Base-by-base conservation (phyloP, 208 protist genomes). In the Endotrypanum monterogeii region DNA sequence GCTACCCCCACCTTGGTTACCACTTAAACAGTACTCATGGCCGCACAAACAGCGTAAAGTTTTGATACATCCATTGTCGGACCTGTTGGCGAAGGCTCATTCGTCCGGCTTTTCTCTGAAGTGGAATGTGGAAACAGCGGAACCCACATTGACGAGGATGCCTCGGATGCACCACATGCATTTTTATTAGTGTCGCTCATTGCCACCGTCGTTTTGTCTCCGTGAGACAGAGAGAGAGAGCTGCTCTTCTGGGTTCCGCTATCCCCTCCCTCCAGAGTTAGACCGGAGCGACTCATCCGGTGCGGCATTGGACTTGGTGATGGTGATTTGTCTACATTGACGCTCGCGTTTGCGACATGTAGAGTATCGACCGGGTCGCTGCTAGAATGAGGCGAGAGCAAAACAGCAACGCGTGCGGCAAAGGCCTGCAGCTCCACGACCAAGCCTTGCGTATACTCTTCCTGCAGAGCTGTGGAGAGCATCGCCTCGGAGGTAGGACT, bases 21-120 rank as follows among this genome's bases (percentile, higher is more conserved):
- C 41, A 18, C 23, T 18, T 76, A 89, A 61, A 82, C 25, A 35
- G 86, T 76, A 63, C 79, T 89, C 44, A 89, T 63, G 7, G 85
- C 75, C 0, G 85, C 85, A 57, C 82, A 87, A 39, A 73, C 51
- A 37, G 76, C 41, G 50, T 80, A 80, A 3, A 80, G 63, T 32
- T 60, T 75, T 8, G 76, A 76, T 14, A 80, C 76, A 35, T 76
- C 65, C 63, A 80, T 16, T 6, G 60, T 7, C 1, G 54, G 9
- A 14, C 52, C 52, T 9, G 25, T 32, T 8, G 65, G 1, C 2
- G 4, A 16, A 2, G 60, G 5, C 3, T 12, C 12, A 12, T 5
- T 30, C 3, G 8, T 52, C 0, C n/a, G 25, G 11, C 70, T 61
- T 30, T 50, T 30, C 28, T n/a, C 35, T 1, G 67, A 44, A 4